Evolutionary conservation across 192 early-diverging fungal species (phyloP), one percentile per base, ranked within the genome.

Genomic region (Coemansia sp.): DNA sequence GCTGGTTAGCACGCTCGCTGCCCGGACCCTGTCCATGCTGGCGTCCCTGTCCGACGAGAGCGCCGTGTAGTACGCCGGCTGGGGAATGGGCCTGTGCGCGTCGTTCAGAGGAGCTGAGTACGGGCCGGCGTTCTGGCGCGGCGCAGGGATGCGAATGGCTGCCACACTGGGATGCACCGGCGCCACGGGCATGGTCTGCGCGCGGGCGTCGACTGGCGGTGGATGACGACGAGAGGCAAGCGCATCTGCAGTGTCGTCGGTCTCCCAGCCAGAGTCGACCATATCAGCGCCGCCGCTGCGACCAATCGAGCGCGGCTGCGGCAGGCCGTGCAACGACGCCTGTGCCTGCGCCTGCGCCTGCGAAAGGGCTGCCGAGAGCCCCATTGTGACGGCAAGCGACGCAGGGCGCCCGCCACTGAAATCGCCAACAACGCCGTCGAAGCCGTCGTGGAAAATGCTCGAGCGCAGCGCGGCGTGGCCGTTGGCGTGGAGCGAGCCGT

Each of bases 221-320:
- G 48, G 34, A 30, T n/a, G 7, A 38, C 45, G 11, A 45, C 17
- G 33, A 22, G 31, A 4, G 20, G 34, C 59, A 32, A 48, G 22
- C 8, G 29, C n/a, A 1, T 71, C 69, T 5, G 57, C 56, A 4
- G 70, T 61, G 28, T 81, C 79, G 50, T 81, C 79, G 16, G 79
- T 81, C 64, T 81, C 79, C 79, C 79, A 81, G 18, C 79, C 79
- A 8, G 79, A 81, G 34, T 81, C 79, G 25, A 30, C 32, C 25
- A 2, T 48, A 25, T 54, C 48, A 45, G 18, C n/a, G 32, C 16
- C 48, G 48, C 14, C 40, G 45, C 40, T 16, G 14, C 60, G 40
- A 14, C 59, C 59, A 7, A 60, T 45, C n/a, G 59, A 60, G 22
- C 59, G 38, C 7, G 59, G 59, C 40, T 40, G 59, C 1, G 59